Conservation (phyloP, 148 eudicot genomes). For the Nyssa sinensis region DNA sequence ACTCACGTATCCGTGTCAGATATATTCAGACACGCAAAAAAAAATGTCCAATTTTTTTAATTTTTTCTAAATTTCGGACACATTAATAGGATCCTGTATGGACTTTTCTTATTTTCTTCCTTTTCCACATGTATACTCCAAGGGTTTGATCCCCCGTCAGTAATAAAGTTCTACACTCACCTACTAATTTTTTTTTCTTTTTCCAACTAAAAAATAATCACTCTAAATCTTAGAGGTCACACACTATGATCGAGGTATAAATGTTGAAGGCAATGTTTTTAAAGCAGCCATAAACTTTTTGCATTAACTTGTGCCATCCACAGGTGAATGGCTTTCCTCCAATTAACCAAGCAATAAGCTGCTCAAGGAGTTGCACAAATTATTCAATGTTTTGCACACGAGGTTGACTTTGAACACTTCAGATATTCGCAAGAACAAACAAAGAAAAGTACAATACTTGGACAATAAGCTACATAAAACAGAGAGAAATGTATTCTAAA, state of each 20-base stretch:
- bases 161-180: too few relatives aligned
- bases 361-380: neutral
- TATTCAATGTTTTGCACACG: neutral
- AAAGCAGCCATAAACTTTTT: neutral
- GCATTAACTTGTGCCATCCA: neutral
- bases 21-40: too few relatives aligned
- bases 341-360: neutral
- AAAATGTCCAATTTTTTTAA: too few relatives aligned
- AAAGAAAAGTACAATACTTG: neutral
- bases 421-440: neutral
- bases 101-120: too few relatives aligned
- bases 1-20: too few relatives aligned
- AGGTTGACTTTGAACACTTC: neutral
- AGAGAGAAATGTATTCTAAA: neutral
- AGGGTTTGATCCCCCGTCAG: too few relatives aligned
- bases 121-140: too few relatives aligned
- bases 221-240: neutral
- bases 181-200: too few relatives aligned
- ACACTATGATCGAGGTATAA: neutral
- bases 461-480: neutral
- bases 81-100: too few relatives aligned
- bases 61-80: too few relatives aligned
- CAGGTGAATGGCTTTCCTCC: neutral
- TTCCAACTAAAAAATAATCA: neutral
- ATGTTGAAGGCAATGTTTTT: too few relatives aligned